Conservation (phyloP, 306 rosid species). For the Abrus precatorius region DNA sequence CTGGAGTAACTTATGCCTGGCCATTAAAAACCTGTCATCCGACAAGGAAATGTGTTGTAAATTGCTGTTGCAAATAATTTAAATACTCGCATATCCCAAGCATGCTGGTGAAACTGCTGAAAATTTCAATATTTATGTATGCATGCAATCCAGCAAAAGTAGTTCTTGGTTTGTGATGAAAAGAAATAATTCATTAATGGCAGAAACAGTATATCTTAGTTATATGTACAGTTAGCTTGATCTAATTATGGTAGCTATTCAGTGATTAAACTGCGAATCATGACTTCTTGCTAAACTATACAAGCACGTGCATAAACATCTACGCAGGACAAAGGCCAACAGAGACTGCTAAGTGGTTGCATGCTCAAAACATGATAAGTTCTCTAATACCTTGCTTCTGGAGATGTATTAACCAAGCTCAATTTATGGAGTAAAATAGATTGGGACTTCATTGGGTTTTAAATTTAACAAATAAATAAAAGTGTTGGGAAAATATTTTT, state of each 20-base stretch:
- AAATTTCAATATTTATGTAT: neutral
- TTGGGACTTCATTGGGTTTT: too few relatives aligned
- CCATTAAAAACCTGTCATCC: slow-evolving; percentile 4
- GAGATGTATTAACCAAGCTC: too few relatives aligned
- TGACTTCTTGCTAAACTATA: neutral
- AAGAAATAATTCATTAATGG: neutral
- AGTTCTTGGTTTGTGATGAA: neutral
- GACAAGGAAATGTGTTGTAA: slow-evolving; percentile 40
- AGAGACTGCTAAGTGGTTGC: neutral
- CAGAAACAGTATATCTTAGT: neutral
- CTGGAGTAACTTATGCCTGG: slow-evolving; percentile 31
- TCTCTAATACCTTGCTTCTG: too few relatives aligned
- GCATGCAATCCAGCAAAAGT: neutral
- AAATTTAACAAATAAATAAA: too few relatives aligned
- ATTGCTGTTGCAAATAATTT: slow-evolving; percentile 30
- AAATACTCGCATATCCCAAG: neutral
- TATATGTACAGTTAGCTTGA: neutral
- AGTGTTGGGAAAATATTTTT: too few relatives aligned
- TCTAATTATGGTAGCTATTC: neutral
- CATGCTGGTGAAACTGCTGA: neutral
- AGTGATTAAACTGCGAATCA: neutral
- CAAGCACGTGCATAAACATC: neutral
- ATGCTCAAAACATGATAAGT: neutral
- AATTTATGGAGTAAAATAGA: too few relatives aligned
- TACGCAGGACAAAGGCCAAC: neutral